Evolutionary conservation across 306 rosid species (phyloP).

Genomic region (Parietaria judaica): DNA sequence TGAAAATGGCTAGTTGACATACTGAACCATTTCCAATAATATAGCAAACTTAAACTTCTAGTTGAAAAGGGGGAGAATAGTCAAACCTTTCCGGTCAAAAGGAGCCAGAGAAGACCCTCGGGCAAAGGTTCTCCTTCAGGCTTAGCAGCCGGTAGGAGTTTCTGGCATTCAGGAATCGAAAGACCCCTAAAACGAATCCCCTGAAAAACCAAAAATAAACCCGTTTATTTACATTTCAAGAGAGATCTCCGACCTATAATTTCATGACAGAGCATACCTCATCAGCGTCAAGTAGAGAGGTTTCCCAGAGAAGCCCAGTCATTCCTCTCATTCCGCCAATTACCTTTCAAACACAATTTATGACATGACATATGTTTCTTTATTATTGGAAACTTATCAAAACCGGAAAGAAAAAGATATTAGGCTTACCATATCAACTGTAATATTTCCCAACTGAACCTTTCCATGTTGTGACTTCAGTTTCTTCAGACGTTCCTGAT

Average conservation of each 20-base stretch:
- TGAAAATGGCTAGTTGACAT: too few species aligned
- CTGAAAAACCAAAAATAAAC: constrained; percentile 25
- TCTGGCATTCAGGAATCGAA: constrained; percentile 91
- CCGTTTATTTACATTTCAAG: not conserved
- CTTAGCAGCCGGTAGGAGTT: constrained; percentile 67
- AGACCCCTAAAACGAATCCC: constrained; percentile 92
- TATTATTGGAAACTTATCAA: too few species aligned
- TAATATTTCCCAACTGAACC: constrained; percentile 76
- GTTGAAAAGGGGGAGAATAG: not conserved
- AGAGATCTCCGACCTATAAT: not conserved
- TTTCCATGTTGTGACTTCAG: constrained; percentile 70
- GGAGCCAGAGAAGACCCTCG: constrained; percentile 94
- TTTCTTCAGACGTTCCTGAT: constrained; percentile 90
- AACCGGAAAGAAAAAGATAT: constrained; percentile 3
- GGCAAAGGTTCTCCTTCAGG: constrained; percentile 98
- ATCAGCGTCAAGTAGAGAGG: constrained; percentile 92
- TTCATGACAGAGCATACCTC: constrained; percentile 53
- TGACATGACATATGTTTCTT: not conserved
- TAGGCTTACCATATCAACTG: constrained; percentile 78
- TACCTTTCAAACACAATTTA: constrained; percentile 41
- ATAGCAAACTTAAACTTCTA: constrained; percentile 1
- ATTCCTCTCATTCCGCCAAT: constrained; percentile 99
- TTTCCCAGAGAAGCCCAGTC: constrained; percentile 92
- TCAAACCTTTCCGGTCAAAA: constrained; percentile 83
- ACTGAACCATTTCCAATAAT: too few species aligned